Evolutionary conservation across 768 basidiomycete species (phyloP), one percentile per base, ranked within the genome.

Genomic region (Clitopilus hobsonii): DNA sequence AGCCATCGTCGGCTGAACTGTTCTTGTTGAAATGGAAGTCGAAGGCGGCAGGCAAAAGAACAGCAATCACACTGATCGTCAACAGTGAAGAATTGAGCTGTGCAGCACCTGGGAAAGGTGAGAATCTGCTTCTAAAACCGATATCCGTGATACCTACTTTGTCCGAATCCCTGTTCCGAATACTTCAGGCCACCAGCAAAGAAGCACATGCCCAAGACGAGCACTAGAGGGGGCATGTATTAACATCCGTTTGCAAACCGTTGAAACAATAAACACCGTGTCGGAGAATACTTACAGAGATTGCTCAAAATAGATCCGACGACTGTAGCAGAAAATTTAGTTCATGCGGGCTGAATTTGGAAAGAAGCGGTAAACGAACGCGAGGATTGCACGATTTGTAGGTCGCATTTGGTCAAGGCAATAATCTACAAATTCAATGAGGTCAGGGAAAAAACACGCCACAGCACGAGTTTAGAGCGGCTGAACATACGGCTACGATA

Each of bases 201-300:
- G 72, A 93, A 93, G 63, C 91, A 92, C 91, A 94, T 91, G 49
- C 91, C 91, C 26, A 93, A 77, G 16, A 94, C 85, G 50, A 94
- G 77, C 28, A 92, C 87, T 89, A 53, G 26, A 25, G 53, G 60
- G 49, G 38, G 53, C 38, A 49, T 48, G 56, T 20, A 51, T 45
- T 18, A 45, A 20, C 3, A 10, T 45, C 41, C n/a, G 32, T n/a
- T 2, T 36, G 32, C 4, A 32, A 32, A 32, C 30, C 22, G 10
- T 20, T 45, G 22, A 45, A 45, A 45, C 16, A 20, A 20, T 4
- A 20, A 11, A 10, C 5, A 10, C 16, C 22, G 41, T 45, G 41
- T 20, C 41, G 41, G 41, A 49, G n/a, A 54, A 61, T 56, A 67
- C 86, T 68, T 73, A 91, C 89, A 74, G 56, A 91, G 71, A 69